Evolutionary conservation across 2,329 filamentous ascomycete genomes (phyloP), one percentile per base, ranked within the genome.

Genomic region (Ceratocystis ficicola): DNA sequence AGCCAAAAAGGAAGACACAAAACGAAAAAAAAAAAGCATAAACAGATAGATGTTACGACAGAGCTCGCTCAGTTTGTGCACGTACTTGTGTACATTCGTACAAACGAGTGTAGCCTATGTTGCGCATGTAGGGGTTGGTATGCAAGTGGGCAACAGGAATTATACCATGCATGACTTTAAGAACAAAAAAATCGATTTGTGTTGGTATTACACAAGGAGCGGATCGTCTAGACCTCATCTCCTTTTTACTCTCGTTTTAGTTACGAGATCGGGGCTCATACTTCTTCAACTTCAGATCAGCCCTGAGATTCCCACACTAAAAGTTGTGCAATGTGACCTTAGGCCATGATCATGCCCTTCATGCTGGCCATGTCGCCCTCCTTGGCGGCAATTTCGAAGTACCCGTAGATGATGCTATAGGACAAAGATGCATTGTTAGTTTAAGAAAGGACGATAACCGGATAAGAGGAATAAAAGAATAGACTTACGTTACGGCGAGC

Each of bases 361-460:
- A 87, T 85, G 71, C 90, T 90, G 68, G 86, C 83, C 77, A 97
- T 87, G 76, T 99, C 94, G 72, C 94, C 94, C 79, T 99, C 94
- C 80, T 96, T 96, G 73, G 95, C 95, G 28, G 94, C 94, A 73
- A 99, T 99, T 77, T 99, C 94, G 73, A 99, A 99, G 81, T 99
- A 99, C 70, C 92, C 90, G 77, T 99, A 99, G 78, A 99, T 99
- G 76, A 99, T 99, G 69, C 90, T 95, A 71, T 17, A 17, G n/a
- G 36, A 69, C 12, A 55, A 66, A 28, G 30, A 41, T 41, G 10
- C 36, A 22, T 46, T 71, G 71, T 76, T 73, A 75, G 77, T 68
- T 59, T 20, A 7, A n/a, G n/a, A 36, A 59, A 48, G 30, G 20
- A 32, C 3, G 6, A 48, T 1, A 12, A 10, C 12, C 8, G 2